These are phyloP conservation scores for Gossypium australe DNA, from an alignment of 345 rosid genomes.

Conservation along the genomic window DNA sequence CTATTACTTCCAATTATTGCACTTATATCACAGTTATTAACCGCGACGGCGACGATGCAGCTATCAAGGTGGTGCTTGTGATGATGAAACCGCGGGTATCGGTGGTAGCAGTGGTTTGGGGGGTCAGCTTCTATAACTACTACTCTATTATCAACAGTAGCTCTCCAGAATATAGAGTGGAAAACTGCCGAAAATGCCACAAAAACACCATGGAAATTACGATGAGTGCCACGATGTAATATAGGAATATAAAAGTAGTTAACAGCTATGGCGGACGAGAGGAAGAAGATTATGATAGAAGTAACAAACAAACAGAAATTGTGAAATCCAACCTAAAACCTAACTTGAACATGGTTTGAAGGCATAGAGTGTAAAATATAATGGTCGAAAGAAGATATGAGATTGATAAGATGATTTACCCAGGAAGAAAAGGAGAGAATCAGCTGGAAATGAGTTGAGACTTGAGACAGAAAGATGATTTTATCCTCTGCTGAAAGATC, in stretches of 20 bases:
- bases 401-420: too few relatives aligned
- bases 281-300: not conserved
- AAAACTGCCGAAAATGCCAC: conserved; percentile 48
- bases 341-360: conserved; percentile 17
- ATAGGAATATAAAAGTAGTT: not conserved
- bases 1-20: conserved; percentile 17
- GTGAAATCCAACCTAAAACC: conserved; percentile 30
- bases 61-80: conserved; percentile 47
- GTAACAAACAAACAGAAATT: conserved; percentile 19
- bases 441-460: too few relatives aligned
- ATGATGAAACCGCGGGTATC: conserved; percentile 25
- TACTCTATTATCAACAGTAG: conserved; percentile 47
- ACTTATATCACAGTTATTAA: conserved; percentile 15
- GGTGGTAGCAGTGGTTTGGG: conserved; percentile 21
- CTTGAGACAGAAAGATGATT: too few relatives aligned
- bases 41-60: conserved; percentile 14
- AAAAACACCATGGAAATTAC: conserved; percentile 35
- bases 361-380: not conserved
- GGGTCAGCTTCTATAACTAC: conserved; percentile 41
- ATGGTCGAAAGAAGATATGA: not conserved
- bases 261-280: not conserved
- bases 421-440: too few relatives aligned
- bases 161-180: conserved; percentile 95
- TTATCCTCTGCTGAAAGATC: too few relatives aligned
- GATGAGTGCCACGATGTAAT: conserved; percentile 14